These are phyloP conservation scores for Rubia peregrina DNA, from an alignment of 305 asterid species.

Conservation along the genomic window DNA sequence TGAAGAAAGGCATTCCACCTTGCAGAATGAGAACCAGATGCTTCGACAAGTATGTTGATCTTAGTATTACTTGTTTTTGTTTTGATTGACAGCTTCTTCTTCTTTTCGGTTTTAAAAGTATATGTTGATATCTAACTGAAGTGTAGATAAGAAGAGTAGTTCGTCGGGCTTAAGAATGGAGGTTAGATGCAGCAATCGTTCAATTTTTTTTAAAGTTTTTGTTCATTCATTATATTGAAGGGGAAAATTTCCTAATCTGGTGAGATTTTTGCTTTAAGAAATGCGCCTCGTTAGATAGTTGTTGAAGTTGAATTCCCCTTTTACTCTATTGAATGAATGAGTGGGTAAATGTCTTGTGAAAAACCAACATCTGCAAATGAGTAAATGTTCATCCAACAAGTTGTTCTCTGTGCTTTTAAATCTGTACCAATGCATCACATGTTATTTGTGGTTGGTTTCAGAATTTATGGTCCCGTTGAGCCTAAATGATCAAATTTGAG, in stretches of 20 bases:
- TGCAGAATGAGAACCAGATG: slow-evolving; percentile 67
- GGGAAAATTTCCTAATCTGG: background rate
- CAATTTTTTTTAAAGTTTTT: background rate
- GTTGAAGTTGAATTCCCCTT: background rate
- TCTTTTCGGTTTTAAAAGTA: background rate
- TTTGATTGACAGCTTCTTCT: background rate
- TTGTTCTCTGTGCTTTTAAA: background rate
- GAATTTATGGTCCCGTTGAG: background rate
- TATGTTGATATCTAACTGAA: background rate
- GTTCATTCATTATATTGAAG: background rate
- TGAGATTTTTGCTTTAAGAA: background rate
- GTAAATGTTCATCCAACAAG: background rate
- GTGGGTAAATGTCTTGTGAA: background rate
- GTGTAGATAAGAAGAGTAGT: background rate
- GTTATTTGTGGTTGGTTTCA: background rate
- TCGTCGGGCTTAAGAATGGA: background rate
- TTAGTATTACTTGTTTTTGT: background rate
- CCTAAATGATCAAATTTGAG: background rate
- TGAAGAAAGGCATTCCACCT: slow-evolving; percentile 67
- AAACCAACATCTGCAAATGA: background rate
- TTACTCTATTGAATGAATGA: background rate
- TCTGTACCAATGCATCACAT: background rate
- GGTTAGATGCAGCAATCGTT: background rate
- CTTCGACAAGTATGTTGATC: slow-evolving; percentile 45
- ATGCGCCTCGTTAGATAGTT: background rate